Conservation (phyloP, 805 yeast genomes). For the Suhomyces pyralidae region DNA sequence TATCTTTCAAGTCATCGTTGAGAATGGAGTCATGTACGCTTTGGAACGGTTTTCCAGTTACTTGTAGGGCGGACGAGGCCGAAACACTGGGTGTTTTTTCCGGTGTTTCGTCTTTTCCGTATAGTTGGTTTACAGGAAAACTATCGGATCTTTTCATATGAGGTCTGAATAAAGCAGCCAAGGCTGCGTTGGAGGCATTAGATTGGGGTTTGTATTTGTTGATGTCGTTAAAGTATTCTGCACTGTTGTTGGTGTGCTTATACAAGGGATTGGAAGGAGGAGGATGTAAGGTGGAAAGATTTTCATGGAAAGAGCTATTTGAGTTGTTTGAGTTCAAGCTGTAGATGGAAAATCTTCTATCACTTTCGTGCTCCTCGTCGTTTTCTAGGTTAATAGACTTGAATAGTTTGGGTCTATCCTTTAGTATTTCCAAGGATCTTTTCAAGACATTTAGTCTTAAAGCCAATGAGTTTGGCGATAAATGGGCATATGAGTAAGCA, state of each 20-base stretch:
- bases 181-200: constrained; percentile 47
- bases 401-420: constrained; percentile 57
- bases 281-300: neutral
- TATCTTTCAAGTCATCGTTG: constrained; percentile 45
- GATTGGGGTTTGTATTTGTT: constrained; percentile 23
- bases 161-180: constrained; percentile 45
- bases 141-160: constrained; percentile 35
- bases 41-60: neutral
- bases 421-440: constrained; percentile 69
- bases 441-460: constrained; percentile 70
- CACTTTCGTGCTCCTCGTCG: constrained; percentile 5
- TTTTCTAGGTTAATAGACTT: constrained; percentile 15
- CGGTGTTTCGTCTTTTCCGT: constrained; percentile 5
- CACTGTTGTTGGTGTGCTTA: constrained; percentile 15
- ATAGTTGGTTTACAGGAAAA: constrained; percentile 23
- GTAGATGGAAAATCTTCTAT: constrained; percentile 4
- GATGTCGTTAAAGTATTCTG: constrained; percentile 13
- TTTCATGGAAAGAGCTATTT: neutral
- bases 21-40: constrained; percentile 17
- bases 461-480: constrained; percentile 78
- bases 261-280: constrained; percentile 9
- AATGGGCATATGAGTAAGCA: constrained; percentile 79
- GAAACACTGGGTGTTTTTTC: neutral
- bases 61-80: neutral
- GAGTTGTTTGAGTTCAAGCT: constrained; percentile 10